Conservation (phyloP, 305 asterid genomes). For the Fraxinus xanthoxyloides region DNA sequence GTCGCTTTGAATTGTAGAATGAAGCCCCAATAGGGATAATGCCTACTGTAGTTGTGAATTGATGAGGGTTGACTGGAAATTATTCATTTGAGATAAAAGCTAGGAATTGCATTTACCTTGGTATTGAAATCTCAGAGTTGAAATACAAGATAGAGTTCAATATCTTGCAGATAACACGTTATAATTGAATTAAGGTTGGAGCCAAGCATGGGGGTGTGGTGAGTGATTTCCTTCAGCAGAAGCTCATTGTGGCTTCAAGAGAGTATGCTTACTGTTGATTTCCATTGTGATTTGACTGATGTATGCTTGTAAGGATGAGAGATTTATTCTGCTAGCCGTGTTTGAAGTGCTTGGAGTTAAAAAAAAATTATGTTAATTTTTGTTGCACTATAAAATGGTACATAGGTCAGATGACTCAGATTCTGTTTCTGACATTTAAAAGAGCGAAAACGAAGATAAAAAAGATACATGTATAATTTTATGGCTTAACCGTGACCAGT, state of each 20-base stretch:
- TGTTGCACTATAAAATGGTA: not conserved
- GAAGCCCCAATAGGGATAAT: slow-evolving; percentile 1
- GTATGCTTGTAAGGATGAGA: not conserved
- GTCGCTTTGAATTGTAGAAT: slow-evolving; percentile 3
- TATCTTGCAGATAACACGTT: not conserved
- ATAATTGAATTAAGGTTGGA: not conserved
- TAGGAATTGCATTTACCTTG: slow-evolving; percentile 4
- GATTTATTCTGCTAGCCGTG: not conserved
- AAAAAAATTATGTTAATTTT: not conserved
- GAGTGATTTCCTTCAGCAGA: not conserved
- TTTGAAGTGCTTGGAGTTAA: not conserved
- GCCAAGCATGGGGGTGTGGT: not conserved
- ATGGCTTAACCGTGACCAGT: not conserved
- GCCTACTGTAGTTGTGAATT: not conserved
- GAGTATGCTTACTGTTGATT: not conserved
- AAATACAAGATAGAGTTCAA: not conserved
- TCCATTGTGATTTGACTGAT: not conserved
- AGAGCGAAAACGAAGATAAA: not conserved
- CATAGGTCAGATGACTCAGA: too few species aligned
- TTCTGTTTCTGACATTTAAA: not conserved
- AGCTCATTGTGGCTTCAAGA: not conserved
- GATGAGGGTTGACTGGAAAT: not conserved
- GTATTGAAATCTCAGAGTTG: slow-evolving; percentile 9
- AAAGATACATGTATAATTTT: not conserved
- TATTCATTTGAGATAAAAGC: not conserved